These are phyloP conservation scores for Aspergillus brasiliensis DNA, from an alignment of 2,329 filamentous ascomycete species.

Conservation along the genomic window DNA sequence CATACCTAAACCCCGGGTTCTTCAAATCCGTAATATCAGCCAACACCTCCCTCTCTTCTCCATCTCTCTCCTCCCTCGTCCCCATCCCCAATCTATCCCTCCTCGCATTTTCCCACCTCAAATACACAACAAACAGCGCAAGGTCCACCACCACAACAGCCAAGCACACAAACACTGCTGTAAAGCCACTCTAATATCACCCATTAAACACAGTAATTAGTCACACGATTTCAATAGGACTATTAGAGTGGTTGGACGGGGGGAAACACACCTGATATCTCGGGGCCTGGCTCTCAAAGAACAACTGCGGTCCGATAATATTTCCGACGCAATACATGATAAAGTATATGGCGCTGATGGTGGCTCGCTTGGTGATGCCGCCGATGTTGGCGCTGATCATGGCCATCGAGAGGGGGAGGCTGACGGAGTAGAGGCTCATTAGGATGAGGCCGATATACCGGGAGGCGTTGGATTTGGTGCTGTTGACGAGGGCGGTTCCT, in stretches of 20 bases:
- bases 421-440: conserved; percentile 39
- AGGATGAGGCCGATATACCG: conserved; percentile 23
- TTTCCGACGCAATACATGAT: conserved; percentile 48
- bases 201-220: too few species aligned
- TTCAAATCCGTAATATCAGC: conserved; percentile 10
- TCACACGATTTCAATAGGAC: too few species aligned
- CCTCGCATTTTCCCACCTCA: conserved; percentile 10
- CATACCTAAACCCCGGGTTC: conserved; percentile 14
- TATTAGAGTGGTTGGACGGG: background rate
- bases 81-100: background rate
- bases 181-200: background rate
- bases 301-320: conserved; percentile 50
- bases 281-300: conserved; percentile 45
- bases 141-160: background rate
- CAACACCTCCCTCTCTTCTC: background rate
- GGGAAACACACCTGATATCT: conserved; percentile 25
- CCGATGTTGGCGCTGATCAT: conserved; percentile 51
- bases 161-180: conserved; percentile 11
- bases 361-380: conserved; percentile 53
- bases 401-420: conserved; percentile 42
- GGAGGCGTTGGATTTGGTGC: conserved; percentile 17
- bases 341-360: conserved; percentile 48
- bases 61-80: background rate
- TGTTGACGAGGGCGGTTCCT: conserved; percentile 27
- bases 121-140: conserved; percentile 2